phyloP scores from a whole-genome alignment of 169 alveolate species.

The Toxoplasma gondii region DNA sequence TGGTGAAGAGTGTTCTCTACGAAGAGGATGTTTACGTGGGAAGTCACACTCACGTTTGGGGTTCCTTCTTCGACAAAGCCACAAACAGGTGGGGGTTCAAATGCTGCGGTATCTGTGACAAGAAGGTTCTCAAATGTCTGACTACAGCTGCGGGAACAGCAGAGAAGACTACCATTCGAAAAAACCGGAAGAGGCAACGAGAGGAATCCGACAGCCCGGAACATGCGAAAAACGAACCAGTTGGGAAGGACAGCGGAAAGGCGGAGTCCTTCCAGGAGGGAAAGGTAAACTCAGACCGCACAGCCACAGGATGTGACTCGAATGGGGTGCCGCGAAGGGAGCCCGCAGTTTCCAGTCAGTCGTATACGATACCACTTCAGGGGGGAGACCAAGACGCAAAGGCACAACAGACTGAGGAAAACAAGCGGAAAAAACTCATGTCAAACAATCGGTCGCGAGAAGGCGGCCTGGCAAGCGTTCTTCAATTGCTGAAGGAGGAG shows the following conservation, averaged over 20 bases:
- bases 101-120: slow-evolving; percentile 77
- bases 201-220: not conserved
- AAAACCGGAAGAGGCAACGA: slow-evolving; percentile 11
- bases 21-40: slow-evolving; percentile 77
- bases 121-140: not conserved
- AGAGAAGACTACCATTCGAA: not conserved
- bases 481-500: slow-evolving; percentile 23
- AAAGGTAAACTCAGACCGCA: not conserved
- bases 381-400: not conserved
- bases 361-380: not conserved
- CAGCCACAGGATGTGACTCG: not conserved
- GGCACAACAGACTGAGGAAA: not conserved
- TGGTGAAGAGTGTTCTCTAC: slow-evolving; percentile 75
- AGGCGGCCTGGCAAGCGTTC: not conserved
- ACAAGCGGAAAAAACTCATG: not conserved
- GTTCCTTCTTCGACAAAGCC: slow-evolving; percentile 79
- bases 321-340: not conserved
- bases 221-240: not conserved
- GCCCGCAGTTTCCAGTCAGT: not conserved
- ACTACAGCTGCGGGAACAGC: slow-evolving; percentile 26
- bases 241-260: not conserved
- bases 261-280: not conserved
- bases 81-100: slow-evolving; percentile 83
- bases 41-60: slow-evolving; percentile 82
- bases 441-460: not conserved